Conservation (phyloP, 768 basidiomycete genomes). For the Megacollybia marginata region DNA sequence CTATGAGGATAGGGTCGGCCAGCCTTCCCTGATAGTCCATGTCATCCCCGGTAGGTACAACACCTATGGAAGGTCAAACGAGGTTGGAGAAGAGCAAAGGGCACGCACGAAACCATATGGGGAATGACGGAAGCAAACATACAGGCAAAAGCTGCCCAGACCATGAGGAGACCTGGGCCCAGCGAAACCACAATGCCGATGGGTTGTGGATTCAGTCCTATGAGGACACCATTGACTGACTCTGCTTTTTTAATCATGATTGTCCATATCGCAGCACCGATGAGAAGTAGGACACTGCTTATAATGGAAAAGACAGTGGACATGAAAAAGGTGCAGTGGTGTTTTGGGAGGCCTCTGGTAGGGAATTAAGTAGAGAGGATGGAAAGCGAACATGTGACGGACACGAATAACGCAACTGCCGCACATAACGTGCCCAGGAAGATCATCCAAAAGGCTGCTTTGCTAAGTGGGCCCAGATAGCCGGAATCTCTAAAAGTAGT, state of each 20-base stretch:
- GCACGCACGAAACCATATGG: constrained; percentile 66
- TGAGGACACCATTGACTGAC: constrained; percentile 45
- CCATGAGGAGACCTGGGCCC: constrained; percentile 56
- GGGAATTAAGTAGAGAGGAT: constrained; percentile 2
- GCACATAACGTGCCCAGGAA: constrained; percentile 66
- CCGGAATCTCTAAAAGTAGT: constrained; percentile 53
- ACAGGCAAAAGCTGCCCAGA: constrained; percentile 71
- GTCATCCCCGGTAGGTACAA: constrained; percentile 71
- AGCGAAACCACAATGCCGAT: constrained; percentile 59
- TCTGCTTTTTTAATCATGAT: constrained; percentile 59
- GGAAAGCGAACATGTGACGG: constrained; percentile 18
- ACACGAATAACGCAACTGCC: constrained; percentile 61
- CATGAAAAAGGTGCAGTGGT: constrained; percentile 56
- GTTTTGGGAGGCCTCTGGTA: constrained; percentile 58
- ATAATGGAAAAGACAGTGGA: constrained; percentile 58
- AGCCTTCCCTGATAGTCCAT: too few species aligned
- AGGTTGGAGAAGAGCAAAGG: not conserved
- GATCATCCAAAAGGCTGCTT: constrained; percentile 69
- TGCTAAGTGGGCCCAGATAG: constrained; percentile 56
- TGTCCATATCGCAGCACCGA: constrained; percentile 74
- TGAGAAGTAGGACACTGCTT: constrained; percentile 55
- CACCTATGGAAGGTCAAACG: constrained; percentile 37
- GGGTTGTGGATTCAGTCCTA: constrained; percentile 29
- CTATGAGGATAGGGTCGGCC: too few species aligned
- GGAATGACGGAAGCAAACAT: constrained; percentile 61